These are phyloP conservation scores for Alternaria solani DNA, from an alignment of 2,329 filamentous ascomycete species.

Conservation along the genomic window DNA sequence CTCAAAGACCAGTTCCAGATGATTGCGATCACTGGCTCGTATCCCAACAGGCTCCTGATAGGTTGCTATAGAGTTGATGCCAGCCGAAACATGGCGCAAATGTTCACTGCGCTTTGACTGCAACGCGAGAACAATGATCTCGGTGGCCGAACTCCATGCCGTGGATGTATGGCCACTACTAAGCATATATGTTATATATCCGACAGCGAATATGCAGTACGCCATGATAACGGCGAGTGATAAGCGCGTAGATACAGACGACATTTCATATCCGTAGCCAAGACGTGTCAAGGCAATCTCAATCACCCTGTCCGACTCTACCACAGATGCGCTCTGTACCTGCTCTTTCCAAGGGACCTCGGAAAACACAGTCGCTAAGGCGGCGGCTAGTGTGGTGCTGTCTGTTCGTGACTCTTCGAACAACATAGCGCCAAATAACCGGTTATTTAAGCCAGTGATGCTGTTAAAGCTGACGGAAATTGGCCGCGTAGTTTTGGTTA, in stretches of 20 bases:
- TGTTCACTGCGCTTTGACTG: slow-evolving; percentile 20
- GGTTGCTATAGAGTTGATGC: slow-evolving; percentile 20
- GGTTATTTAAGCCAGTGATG: background rate
- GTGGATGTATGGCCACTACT: slow-evolving; percentile 20
- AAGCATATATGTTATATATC: slow-evolving; percentile 18
- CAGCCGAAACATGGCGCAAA: slow-evolving; percentile 14
- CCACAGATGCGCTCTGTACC: background rate
- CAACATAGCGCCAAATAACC: background rate
- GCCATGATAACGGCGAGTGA: slow-evolving; percentile 8
- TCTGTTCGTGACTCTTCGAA: background rate
- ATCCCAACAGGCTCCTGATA: slow-evolving; percentile 22
- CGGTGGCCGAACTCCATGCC: slow-evolving; percentile 24
- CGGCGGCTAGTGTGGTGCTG: background rate
- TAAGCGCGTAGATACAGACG: slow-evolving; percentile 1
- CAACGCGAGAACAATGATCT: slow-evolving; percentile 24
- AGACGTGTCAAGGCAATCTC: background rate
- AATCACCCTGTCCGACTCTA: background rate
- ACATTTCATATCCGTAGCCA: slow-evolving; percentile 14
- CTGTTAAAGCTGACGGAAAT: background rate
- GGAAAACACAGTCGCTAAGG: background rate
- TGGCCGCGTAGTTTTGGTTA: background rate
- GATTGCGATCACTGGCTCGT: slow-evolving; percentile 7
- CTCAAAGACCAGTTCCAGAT: background rate
- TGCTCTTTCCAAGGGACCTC: background rate
- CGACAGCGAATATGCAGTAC: slow-evolving; percentile 17